Base-by-base conservation (phyloP, 345 rosid species). In the Eucalyptus curtisii region DNA sequence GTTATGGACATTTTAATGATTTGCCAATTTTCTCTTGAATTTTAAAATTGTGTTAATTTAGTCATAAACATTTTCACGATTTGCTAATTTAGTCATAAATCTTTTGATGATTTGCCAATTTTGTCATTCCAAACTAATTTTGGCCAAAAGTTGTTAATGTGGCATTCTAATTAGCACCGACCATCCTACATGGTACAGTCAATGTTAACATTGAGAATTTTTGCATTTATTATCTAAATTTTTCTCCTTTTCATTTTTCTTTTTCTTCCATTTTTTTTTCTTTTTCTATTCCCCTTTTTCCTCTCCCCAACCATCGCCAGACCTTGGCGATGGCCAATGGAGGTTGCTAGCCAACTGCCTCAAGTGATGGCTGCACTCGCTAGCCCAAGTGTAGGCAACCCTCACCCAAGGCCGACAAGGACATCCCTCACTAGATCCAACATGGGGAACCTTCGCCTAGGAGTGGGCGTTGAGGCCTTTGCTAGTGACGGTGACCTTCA, bases 321-420 rank as follows among this genome's bases (percentile, higher is more conserved):
- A 27, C 61, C 61, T 55, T 1, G 0, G 1, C 13, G 2, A 55
- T 55, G 25, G 61, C 61, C 27, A 52, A 3, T 52, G 9, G 24
- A 52, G 55, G 55, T 17, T 52, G 55, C 24, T 52, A 52, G 24
- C 55, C 55, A 52, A 3, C 8, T 52, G 0, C 55, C 24, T 19
- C 24, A 17, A 52, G 5, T 7, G 8, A 55, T 55, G 25, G 61
- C 27, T 1, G 13, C 27, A 8, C 13, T 55, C 3, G 4, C 11
- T 55, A 55, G 6, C 61, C 27, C 61, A 55, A 55, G 5, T 24
- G 27, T 0, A 55, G 5, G 5, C 27, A 55, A 55, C 27, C 59
- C 11, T 55, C 27, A 22, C 59, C 4, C 1, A 1, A 55, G 59
- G 59, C 1, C 5, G 5, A 8, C 0, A 0, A 55, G 61, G 27